Evolutionary conservation across 164 flowering plant genomes (phyloP).

Genomic region (Piper betle): DNA sequence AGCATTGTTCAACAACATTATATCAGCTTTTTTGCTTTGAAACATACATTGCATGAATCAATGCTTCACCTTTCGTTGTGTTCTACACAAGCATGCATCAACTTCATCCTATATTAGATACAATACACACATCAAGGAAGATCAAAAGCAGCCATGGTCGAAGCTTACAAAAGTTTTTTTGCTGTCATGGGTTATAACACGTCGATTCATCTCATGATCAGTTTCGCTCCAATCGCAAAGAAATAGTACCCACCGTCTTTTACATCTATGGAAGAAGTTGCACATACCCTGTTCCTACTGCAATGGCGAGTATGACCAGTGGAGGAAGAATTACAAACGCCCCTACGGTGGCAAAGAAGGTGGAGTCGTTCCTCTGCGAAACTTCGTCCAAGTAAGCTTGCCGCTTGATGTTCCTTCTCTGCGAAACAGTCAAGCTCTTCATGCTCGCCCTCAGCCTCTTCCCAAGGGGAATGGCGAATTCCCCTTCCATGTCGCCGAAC

Average conservation of each 20-base stretch:
- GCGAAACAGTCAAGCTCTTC: slow-evolving; percentile 61
- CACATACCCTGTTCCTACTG: slow-evolving; percentile 77
- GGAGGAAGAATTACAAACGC: slow-evolving; percentile 82
- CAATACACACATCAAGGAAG: too few species aligned
- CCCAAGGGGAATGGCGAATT: slow-evolving; percentile 66
- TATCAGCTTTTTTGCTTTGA: too few species aligned
- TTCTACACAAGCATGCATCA: too few species aligned
- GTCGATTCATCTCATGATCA: too few species aligned
- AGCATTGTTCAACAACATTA: too few species aligned
- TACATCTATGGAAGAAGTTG: slow-evolving; percentile 67
- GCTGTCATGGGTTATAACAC: too few species aligned
- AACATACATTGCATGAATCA: too few species aligned
- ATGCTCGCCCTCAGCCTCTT: slow-evolving; percentile 56
- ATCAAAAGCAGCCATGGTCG: too few species aligned
- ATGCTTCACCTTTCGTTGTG: too few species aligned
- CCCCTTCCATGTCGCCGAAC: slow-evolving; percentile 47
- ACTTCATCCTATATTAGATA: too few species aligned
- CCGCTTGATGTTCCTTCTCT: slow-evolving; percentile 86
- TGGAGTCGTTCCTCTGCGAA: slow-evolving; percentile 74
- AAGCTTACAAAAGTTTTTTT: too few species aligned
- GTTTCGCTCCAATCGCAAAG: too few species aligned
- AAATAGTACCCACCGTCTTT: background rate
- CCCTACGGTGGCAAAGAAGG: slow-evolving; percentile 78
- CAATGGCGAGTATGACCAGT: slow-evolving; percentile 58
- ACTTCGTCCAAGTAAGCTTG: slow-evolving; percentile 74